These are phyloP conservation scores for Entonaema liquescens DNA, from an alignment of 495 filamentous ascomycete species.

Conservation along the genomic window DNA sequence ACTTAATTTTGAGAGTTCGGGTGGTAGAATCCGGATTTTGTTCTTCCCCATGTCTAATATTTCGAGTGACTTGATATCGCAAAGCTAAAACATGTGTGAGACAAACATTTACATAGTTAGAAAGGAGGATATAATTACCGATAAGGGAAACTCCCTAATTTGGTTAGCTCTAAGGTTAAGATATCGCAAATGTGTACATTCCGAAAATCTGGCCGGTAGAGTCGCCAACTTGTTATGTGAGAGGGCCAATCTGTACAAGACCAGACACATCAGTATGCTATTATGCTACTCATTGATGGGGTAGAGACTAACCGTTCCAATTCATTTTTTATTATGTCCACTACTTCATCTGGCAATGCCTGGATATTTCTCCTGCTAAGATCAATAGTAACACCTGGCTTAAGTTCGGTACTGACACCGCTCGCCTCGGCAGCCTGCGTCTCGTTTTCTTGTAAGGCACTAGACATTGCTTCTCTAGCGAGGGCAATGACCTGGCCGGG, in stretches of 20 bases:
- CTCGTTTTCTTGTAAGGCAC: slow-evolving; percentile 72
- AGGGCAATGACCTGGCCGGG: slow-evolving; percentile 62
- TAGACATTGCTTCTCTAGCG: slow-evolving; percentile 71
- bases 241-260: slow-evolving; percentile 72
- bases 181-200: slow-evolving; percentile 88
- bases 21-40: slow-evolving; percentile 77
- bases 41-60: slow-evolving; percentile 93
- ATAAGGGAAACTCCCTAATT: slow-evolving; percentile 85
- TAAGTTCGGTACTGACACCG: slow-evolving; percentile 72
- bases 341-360: slow-evolving; percentile 84
- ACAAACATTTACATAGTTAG: slow-evolving; percentile 3
- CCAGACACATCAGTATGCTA: slow-evolving; percentile 23
- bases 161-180: slow-evolving; percentile 92
- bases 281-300: background rate
- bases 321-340: slow-evolving; percentile 92
- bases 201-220: slow-evolving; percentile 82
- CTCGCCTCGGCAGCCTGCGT: slow-evolving; percentile 73
- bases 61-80: slow-evolving; percentile 84
- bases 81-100: slow-evolving; percentile 58
- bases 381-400: slow-evolving; percentile 86
- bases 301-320: slow-evolving; percentile 75
- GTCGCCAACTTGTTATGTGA: slow-evolving; percentile 86
- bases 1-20: slow-evolving; percentile 78
- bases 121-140: slow-evolving; percentile 63
- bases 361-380: slow-evolving; percentile 83